Conservation (phyloP, 2,329 filamentous ascomycete genomes). For the Colletotrichum tabaci region DNA sequence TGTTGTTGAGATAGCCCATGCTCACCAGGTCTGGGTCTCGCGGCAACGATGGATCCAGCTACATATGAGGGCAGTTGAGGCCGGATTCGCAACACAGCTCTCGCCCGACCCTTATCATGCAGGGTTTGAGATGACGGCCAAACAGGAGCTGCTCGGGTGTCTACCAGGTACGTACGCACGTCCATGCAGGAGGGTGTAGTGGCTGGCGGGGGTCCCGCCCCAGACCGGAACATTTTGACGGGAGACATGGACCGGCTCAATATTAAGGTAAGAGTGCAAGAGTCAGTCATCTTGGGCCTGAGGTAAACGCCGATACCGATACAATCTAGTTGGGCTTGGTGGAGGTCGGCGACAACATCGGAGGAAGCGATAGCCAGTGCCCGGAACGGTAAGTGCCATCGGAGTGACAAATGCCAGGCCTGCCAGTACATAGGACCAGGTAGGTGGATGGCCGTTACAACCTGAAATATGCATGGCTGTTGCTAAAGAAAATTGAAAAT, state of each 20-base stretch:
- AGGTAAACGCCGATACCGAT: not conserved
- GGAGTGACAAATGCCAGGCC: not conserved
- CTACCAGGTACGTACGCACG: slow-evolving; percentile 5
- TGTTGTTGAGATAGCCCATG: not conserved
- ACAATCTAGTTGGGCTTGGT: not conserved
- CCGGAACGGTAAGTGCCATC: not conserved
- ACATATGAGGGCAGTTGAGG: no score
- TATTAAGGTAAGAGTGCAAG: not conserved
- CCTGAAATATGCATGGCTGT: slow-evolving; percentile 5
- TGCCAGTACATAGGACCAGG: not conserved
- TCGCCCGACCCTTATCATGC: not conserved
- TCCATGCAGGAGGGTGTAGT: not conserved
- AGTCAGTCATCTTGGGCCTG: not conserved
- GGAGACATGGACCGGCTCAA: not conserved
- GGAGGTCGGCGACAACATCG: not conserved
- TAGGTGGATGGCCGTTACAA: slow-evolving; percentile 9
- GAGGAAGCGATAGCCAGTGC: not conserved
- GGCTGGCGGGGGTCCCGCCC: not conserved
- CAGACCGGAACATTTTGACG: not conserved
- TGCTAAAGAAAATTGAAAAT: slow-evolving; percentile 6
- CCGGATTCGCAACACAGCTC: not conserved
- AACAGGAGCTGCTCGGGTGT: not conserved
- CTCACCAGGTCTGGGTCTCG: not conserved
- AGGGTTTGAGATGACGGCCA: not conserved
- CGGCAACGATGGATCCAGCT: not conserved